Conservation (phyloP, 257 asterid species). For the Forsythia viridissima region DNA sequence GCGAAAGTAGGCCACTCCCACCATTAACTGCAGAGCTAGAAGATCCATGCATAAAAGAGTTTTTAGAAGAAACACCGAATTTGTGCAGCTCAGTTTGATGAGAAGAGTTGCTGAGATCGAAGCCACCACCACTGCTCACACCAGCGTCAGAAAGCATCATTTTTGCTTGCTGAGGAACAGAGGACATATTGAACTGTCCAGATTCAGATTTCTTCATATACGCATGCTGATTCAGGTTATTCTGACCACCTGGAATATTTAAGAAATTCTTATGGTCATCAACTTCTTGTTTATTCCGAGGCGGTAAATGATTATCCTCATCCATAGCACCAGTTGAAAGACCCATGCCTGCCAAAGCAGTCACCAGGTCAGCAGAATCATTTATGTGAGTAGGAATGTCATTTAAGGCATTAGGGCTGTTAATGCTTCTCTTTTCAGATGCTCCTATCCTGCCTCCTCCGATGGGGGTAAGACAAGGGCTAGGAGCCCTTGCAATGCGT, state of each 20-base stretch:
- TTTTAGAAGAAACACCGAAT: neutral
- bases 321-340: constrained; percentile 49
- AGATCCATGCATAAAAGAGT: constrained; percentile 35
- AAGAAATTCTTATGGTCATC: constrained; percentile 35
- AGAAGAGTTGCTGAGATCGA: neutral
- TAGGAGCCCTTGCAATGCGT: constrained; percentile 52
- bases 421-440: constrained; percentile 37
- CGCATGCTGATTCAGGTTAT: constrained; percentile 33
- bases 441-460: constrained; percentile 48
- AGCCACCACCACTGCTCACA: neutral
- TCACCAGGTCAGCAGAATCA: constrained; percentile 54
- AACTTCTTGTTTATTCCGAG: constrained; percentile 38
- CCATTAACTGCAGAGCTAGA: constrained; percentile 35
- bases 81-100: neutral
- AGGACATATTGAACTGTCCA: constrained; percentile 26
- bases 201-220: constrained; percentile 38
- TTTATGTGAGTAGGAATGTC: constrained; percentile 38
- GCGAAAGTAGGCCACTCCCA: constrained; percentile 51
- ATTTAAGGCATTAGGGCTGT: constrained; percentile 32
- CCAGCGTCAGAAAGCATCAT: neutral
- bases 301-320: constrained; percentile 39
- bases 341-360: constrained; percentile 66
- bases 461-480: constrained; percentile 56
- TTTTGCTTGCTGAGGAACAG: constrained; percentile 5
- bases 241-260: constrained; percentile 41